Conservation (phyloP, 257 asterid species). For the Rehmannia glutinosa region DNA sequence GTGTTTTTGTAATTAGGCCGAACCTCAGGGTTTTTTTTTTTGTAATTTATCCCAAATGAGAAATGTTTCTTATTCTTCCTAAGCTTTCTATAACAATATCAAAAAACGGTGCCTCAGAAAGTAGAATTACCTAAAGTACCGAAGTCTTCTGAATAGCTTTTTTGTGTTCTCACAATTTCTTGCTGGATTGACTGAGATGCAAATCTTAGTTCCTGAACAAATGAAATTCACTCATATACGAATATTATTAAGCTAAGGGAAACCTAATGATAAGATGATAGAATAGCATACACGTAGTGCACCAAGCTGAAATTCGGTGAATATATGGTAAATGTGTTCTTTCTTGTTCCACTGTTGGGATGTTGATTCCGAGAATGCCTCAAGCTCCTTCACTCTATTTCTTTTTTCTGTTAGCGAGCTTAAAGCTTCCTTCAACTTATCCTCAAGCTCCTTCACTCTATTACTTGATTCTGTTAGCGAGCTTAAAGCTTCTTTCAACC, state of each 20-base stretch:
- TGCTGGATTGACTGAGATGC: conserved; percentile 76
- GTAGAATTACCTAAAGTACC: conserved; percentile 41
- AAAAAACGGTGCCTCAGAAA: background rate
- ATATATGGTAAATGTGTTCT: conserved; percentile 50
- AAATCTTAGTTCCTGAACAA: conserved; percentile 58
- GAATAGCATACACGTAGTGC: conserved; percentile 63
- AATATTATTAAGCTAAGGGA: background rate
- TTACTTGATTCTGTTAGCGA: conserved; percentile 32
- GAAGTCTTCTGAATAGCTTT: conserved; percentile 63
- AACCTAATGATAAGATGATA: background rate
- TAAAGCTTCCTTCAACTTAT: conserved; percentile 33
- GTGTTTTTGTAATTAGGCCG: too few species aligned
- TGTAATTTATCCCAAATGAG: too few species aligned
- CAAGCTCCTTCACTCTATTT: conserved; percentile 48
- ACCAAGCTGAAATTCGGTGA: conserved; percentile 81
- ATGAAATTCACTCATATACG: background rate
- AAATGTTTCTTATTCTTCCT: background rate
- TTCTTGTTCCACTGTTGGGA: conserved; percentile 59
- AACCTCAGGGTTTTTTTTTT: too few species aligned
- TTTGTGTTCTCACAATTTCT: conserved; percentile 62
- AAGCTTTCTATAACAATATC: background rate
- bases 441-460: conserved; percentile 52
- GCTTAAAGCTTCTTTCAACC: conserved; percentile 36
- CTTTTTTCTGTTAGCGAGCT: conserved; percentile 35
- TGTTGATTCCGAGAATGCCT: conserved; percentile 45